phyloP scores from a whole-genome alignment of 139 green algal species.

The Zygnema cylindricum region DNA sequence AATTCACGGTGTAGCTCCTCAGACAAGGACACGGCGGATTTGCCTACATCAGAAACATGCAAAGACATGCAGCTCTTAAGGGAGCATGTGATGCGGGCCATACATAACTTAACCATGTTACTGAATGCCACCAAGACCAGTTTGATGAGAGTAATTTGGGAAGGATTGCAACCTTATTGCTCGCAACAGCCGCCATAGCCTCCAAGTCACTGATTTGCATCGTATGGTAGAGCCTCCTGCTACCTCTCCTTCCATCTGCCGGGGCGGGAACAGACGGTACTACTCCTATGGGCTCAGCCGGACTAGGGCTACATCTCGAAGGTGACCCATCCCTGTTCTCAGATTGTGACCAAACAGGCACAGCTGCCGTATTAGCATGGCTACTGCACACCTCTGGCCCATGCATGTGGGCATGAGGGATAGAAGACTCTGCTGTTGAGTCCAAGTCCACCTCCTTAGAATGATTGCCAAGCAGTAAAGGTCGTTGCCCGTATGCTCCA shows the following conservation, averaged over 20 bases:
- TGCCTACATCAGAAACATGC: too few relatives aligned
- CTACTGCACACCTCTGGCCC: background rate
- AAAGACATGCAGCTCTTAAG: too few relatives aligned
- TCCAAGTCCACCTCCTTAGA: background rate
- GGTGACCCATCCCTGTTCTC: background rate
- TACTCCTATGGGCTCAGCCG: conserved; percentile 8
- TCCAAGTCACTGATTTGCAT: background rate
- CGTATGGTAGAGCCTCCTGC: background rate
- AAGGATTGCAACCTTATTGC: background rate
- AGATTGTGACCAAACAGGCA: conserved; percentile 20
- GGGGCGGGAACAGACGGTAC: background rate
- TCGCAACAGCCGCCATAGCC: background rate
- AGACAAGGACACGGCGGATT: too few relatives aligned
- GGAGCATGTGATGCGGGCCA: too few relatives aligned
- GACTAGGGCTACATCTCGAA: background rate
- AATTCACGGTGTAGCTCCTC: too few relatives aligned
- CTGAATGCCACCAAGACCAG: background rate
- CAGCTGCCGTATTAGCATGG: background rate
- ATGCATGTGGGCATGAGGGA: background rate
- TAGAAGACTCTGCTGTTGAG: conserved; percentile 11
- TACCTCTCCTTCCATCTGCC: background rate
- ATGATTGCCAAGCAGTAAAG: background rate
- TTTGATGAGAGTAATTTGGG: background rate
- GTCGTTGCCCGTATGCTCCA: background rate
- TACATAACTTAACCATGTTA: too few relatives aligned